phyloP scores from a whole-genome alignment of 495 filamentous ascomycete species.

The Aspergillus conjunctus region DNA sequence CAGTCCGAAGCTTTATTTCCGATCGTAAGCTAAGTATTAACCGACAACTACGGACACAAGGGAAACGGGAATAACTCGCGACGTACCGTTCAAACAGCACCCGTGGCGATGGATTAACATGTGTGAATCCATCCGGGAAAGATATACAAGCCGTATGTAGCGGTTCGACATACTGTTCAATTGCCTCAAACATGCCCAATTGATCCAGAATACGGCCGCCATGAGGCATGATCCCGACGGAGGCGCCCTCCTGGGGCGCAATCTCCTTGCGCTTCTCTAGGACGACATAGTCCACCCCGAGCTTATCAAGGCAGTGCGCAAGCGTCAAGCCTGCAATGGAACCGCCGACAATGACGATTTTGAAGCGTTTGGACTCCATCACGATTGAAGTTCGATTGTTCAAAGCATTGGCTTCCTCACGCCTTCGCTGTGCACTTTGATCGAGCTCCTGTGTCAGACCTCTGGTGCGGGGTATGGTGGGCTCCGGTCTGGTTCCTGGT shows the following conservation, averaged over 20 bases:
- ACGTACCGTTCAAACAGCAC: slow-evolving; percentile 5
- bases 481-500: no score
- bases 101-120: slow-evolving; percentile 17
- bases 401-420: no score
- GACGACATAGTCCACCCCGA: neutral
- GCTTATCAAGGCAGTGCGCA: slow-evolving; percentile 11
- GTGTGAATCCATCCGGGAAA: slow-evolving; percentile 22
- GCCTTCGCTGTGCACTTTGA: no score
- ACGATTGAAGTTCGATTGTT: no score
- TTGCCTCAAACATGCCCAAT: slow-evolving; percentile 41
- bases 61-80: neutral
- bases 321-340: slow-evolving; percentile 50
- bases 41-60: no score
- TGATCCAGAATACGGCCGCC: slow-evolving; percentile 51
- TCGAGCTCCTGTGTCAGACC: no score
- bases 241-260: slow-evolving; percentile 41
- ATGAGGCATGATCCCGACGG: slow-evolving; percentile 36
- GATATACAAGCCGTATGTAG: slow-evolving; percentile 17
- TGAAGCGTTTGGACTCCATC: slow-evolving; percentile 28
- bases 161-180: slow-evolving; percentile 24
- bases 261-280: slow-evolving; percentile 45
- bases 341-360: slow-evolving; percentile 54
- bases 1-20: slow-evolving; percentile 22
- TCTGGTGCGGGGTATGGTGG: no score
- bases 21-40: slow-evolving; percentile 1